A percentile compares a stretch with the other conserved stretches of the same genome.
These are phyloP conservation scores for Pezicula rhizophila DNA, from an alignment of 2,329 filamentous ascomycete species.

Conservation along the genomic window DNA sequence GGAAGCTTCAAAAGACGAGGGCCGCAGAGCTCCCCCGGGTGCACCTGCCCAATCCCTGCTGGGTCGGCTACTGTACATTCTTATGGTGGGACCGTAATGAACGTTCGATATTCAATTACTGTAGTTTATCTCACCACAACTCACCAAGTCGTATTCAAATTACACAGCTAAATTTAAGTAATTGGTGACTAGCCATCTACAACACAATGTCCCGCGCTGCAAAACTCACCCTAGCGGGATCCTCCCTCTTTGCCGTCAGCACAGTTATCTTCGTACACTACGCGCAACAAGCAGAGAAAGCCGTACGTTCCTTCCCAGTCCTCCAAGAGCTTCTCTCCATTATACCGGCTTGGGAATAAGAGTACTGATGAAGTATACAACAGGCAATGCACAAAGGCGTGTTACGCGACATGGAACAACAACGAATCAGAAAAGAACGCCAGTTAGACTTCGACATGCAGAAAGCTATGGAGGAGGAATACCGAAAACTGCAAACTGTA, in stretches of 20 bases:
- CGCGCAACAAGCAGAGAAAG: conserved; percentile 77
- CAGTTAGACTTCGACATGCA: conserved; percentile 96
- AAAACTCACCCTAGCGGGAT: conserved; percentile 76
- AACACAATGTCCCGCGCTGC: conserved; percentile 78
- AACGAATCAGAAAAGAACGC: conserved; percentile 81
- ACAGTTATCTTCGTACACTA: conserved; percentile 87
- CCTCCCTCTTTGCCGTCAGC: conserved; percentile 66
- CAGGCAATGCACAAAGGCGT: conserved; percentile 96
- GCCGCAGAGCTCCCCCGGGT: too few species aligned
- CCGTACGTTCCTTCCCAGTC: conserved; percentile 46
- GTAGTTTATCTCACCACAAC: neutral
- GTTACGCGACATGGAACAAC: conserved; percentile 89
- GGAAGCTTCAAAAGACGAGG: too few species aligned
- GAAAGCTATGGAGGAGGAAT: conserved; percentile 76
- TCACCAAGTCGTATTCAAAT: neutral
- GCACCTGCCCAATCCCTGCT: too few species aligned
- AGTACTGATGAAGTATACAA: conserved; percentile 25
- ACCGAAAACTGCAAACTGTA: conserved; percentile 81
- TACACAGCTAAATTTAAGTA: neutral
- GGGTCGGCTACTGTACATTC: too few species aligned
- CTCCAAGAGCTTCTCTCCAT: neutral
- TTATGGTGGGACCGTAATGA: too few species aligned
- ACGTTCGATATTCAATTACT: too few species aligned
- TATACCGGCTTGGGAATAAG: neutral
- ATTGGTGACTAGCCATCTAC: neutral